Evolutionary conservation across 2,329 filamentous ascomycete genomes (phyloP).

Genomic region (Kalaharituber pfeilii): DNA sequence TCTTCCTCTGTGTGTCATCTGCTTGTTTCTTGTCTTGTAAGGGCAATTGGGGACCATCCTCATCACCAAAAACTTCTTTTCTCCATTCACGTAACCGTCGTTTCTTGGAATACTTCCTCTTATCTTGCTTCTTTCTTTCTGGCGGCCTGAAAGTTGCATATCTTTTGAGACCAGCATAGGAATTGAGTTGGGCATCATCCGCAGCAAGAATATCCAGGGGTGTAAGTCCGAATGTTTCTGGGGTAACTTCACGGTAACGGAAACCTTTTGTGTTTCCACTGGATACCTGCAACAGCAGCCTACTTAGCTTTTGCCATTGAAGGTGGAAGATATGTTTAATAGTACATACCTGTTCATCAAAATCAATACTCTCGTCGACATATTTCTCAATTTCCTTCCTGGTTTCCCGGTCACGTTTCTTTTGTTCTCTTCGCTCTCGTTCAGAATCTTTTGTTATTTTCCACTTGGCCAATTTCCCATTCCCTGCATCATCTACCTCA

Average conservation of each 20-base stretch:
- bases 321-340: neutral
- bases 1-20: conserved; percentile 15
- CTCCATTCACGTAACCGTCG: conserved; percentile 76
- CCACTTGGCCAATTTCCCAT: too few species aligned
- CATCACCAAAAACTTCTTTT: conserved; percentile 46
- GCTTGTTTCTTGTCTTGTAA: conserved; percentile 9
- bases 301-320: too few species aligned
- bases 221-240: conserved; percentile 75
- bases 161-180: conserved; percentile 88
- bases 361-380: conserved; percentile 62
- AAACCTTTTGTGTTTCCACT: conserved; percentile 40
- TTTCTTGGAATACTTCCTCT: conserved; percentile 83
- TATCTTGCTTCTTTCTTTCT: conserved; percentile 77
- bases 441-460: conserved; percentile 45
- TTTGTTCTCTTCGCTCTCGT: conserved; percentile 14
- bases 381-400: conserved; percentile 70
- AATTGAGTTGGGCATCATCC: conserved; percentile 68
- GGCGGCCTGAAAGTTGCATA: conserved; percentile 73
- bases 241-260: conserved; percentile 87
- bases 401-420: conserved; percentile 63
- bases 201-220: conserved; percentile 82
- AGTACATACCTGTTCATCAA: conserved; percentile 50
- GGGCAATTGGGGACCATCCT: conserved; percentile 30
- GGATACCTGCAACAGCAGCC: neutral
- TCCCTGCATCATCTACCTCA: conserved; percentile 29